These are phyloP conservation scores for Leccinum subgranulosum DNA, from an alignment of 768 basidiomycete species.

Conservation along the genomic window DNA sequence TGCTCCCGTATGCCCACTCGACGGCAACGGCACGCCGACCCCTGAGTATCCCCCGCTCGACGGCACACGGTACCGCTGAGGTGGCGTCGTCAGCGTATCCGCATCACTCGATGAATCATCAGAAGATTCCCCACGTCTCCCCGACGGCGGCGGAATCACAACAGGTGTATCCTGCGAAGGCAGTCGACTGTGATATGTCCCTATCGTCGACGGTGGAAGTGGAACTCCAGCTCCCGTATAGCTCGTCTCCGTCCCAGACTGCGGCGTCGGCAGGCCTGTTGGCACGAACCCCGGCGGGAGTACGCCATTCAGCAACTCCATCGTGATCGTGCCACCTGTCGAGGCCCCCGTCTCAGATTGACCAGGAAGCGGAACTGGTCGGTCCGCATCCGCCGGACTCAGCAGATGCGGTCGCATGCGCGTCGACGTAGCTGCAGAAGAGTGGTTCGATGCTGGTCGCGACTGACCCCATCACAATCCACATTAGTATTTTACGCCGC, in stretches of 20 bases:
- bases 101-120: constrained; percentile 32
- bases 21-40: not conserved
- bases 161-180: constrained; percentile 18
- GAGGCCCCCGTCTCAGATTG: constrained; percentile 3
- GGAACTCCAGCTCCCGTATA: constrained; percentile 30
- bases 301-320: constrained; percentile 25
- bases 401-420: constrained; percentile 29
- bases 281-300: constrained; percentile 40
- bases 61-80: constrained; percentile 18
- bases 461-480: constrained; percentile 26
- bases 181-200: constrained; percentile 24
- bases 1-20: not conserved
- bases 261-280: constrained; percentile 18
- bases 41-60: constrained; percentile 18
- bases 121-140: constrained; percentile 23
- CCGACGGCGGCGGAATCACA: constrained; percentile 31
- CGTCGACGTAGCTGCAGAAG: constrained; percentile 28
- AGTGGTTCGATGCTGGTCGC: constrained; percentile 37
- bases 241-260: constrained; percentile 10
- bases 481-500: constrained; percentile 3
- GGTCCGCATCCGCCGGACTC: constrained; percentile 41
- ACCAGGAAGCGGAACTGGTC: constrained; percentile 32
- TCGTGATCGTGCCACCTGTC: constrained; percentile 16
- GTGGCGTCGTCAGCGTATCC: constrained; percentile 36
- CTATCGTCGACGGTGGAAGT: constrained; percentile 29